Base-by-base conservation (phyloP, 495 filamentous ascomycete species). In the Halenospora varia region DNA sequence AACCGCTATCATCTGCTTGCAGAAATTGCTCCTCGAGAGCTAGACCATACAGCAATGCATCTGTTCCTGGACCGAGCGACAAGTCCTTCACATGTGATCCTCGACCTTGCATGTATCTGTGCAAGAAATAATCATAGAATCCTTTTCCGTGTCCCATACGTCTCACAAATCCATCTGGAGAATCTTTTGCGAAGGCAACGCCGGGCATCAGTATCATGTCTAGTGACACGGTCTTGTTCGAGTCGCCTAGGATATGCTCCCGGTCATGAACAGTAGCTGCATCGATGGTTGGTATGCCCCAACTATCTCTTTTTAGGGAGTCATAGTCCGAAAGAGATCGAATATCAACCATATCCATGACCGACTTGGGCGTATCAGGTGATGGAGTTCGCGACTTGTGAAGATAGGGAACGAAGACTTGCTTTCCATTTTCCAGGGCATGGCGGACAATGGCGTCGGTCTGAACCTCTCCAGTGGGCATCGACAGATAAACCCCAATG, bases 261-360 rank as follows among this genome's bases (percentile, higher is more conserved):
- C 89, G 77, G 51, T 75, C 68, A 8, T 74, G 69, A 3, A 92
- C 73, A 4, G 86, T 85, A 13, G 80, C 74, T 59, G 78, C 65
- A 53, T 80, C 75, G 53, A 94, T 79, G 23, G 87, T 88, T 2
- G 94, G 94, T 57, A 98, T 98, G 8, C 92, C 94, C 94, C 94
- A 98, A 59, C 74, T 80, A 67, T 98, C 95, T 22, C 77, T 80
- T 54, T 85, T 71, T 25, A 97, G 74, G 9, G 81, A 77, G 60
- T 88, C 82, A 70, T 88, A 97, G 66, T 97, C 94, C 15, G 75
- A 71, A 44, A 87, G 68, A 23, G 85, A 87, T 49, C 75, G 72
- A 56, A 98, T 75, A 50, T 84, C 82, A 1, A 97, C 79, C 94
- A 98, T 97, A 62, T 97, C 90, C 92, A 98, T 97, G 18, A 89